Evolutionary conservation across 345 rosid species (phyloP).

Genomic region (Pistacia vera): DNA sequence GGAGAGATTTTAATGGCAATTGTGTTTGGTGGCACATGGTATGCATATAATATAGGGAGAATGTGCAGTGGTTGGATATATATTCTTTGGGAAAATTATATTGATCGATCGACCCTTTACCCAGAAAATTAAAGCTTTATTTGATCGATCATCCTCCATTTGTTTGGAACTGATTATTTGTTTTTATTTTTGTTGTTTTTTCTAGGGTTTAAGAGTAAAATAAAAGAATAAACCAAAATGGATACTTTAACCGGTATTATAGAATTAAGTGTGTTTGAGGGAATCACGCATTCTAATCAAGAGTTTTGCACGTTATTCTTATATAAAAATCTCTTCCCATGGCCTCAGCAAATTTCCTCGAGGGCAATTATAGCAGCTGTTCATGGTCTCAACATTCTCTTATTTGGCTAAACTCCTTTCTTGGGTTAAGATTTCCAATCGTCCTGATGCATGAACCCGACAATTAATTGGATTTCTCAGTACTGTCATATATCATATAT

Average conservation of each 20-base stretch:
- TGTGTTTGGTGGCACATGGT: conserved; percentile 30
- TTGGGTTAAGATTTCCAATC: background rate
- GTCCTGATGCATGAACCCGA: conserved; percentile 17
- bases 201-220: no score
- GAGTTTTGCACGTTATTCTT: conserved; percentile 24
- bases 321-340: no score
- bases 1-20: conserved; percentile 14
- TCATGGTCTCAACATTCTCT: no score
- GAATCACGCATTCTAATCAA: conserved; percentile 13
- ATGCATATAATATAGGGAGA: conserved; percentile 19
- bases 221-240: no score
- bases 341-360: no score
- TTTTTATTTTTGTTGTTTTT: background rate
- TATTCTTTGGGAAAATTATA: background rate
- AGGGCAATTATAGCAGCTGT: no score
- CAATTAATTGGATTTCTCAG: no score
- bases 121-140: no score
- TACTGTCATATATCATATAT: no score
- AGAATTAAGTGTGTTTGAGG: background rate
- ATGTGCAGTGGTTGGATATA: background rate
- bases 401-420: background rate
- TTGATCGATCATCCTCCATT: no score
- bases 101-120: no score
- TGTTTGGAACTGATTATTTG: background rate
- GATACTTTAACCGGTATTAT: no score